Evolutionary conservation across 768 basidiomycete genomes (phyloP), one percentile per base, ranked within the genome.

Genomic region (Tulasnella sp.): DNA sequence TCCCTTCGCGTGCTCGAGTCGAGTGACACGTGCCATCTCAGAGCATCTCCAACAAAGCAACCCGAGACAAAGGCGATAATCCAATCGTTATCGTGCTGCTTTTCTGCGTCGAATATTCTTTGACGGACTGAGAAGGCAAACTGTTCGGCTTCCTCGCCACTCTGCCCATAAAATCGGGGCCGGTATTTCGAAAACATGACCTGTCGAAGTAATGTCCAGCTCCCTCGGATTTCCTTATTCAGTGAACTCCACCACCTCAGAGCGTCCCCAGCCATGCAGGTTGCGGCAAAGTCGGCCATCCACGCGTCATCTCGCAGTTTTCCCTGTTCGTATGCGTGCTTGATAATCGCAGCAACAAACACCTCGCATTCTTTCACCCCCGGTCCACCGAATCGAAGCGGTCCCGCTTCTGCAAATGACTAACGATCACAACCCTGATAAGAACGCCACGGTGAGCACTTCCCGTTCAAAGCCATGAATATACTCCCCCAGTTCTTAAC

Each of bases 291-390:
- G 62, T 68, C 62, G 27, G 62, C 62, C 1, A 68, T 68, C 62
- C 62, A 68, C 27, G 5, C 62, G 31, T 68, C 62, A 12, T 68
- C 62, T 18, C 62, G 62, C 31, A 14, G 62, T n/a, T 68, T 68
- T 10, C 62, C 62, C 34, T 68, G 62, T 34, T 83, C 8, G 81
- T 80, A 27, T 9, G 62, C 62, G n/a, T 68, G 62, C 12, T 34
- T 27, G 27, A 68, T 31, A 8, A 68, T 31, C 2, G 62, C 62
- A n/a, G 62, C n/a, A n/a, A 68, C n/a, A 31, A 68, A 68, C 27
- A 34, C 27, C 14, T 68, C 62, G 62, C 62, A 68, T 34, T 68
- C 62, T 14, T 68, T 68, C 34, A 31, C n/a, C 2, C n/a, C 62
- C n/a, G 62, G 21, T 34, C 62, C 34, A 10, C 34, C 7, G 34